phyloP scores from a whole-genome alignment of 2,329 filamentous ascomycete genomes.

The Diaporthe caulivora region DNA sequence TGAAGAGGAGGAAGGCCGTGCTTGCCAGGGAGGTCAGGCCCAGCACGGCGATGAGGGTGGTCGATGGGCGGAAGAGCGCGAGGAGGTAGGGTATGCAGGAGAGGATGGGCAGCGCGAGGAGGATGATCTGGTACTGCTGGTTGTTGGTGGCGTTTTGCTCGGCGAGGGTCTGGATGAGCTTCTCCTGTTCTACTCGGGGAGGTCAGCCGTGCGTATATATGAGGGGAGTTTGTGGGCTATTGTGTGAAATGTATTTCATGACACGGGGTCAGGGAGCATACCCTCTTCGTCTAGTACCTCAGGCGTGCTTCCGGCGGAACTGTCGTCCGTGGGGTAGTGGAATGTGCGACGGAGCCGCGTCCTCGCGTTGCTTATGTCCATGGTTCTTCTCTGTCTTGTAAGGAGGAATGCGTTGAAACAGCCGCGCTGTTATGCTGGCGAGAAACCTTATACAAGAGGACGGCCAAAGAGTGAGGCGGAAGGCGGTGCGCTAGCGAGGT shows the following conservation, averaged over 20 bases:
- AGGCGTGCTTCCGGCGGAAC: conserved; percentile 62
- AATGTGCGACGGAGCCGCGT: conserved; percentile 82
- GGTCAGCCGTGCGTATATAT: conserved; percentile 63
- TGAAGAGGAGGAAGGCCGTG: conserved; percentile 72
- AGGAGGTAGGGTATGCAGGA: conserved; percentile 68
- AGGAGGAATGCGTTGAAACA: background rate
- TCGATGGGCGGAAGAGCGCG: conserved; percentile 54
- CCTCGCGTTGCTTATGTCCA: conserved; percentile 48
- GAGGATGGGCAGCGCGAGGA: conserved; percentile 71
- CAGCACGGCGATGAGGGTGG: conserved; percentile 63
- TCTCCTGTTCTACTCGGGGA: conserved; percentile 69
- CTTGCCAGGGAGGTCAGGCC: conserved; percentile 72
- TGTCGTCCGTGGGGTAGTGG: conserved; percentile 75
- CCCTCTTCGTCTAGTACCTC: conserved; percentile 83
- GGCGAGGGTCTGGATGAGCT: conserved; percentile 68
- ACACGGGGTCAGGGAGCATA: conserved; percentile 47
- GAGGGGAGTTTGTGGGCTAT: conserved; percentile 10
- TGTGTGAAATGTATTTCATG: background rate
- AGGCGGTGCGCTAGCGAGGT: conserved; percentile 5
- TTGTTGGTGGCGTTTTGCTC: conserved; percentile 69
- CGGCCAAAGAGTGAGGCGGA: background rate
- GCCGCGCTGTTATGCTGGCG: conserved; percentile 6
- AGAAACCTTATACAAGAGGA: background rate
- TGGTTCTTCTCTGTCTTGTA: background rate
- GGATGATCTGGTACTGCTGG: conserved; percentile 67